These are phyloP conservation scores for Paxillus involutus DNA, from an alignment of 768 basidiomycete genomes.

Conservation along the genomic window DNA sequence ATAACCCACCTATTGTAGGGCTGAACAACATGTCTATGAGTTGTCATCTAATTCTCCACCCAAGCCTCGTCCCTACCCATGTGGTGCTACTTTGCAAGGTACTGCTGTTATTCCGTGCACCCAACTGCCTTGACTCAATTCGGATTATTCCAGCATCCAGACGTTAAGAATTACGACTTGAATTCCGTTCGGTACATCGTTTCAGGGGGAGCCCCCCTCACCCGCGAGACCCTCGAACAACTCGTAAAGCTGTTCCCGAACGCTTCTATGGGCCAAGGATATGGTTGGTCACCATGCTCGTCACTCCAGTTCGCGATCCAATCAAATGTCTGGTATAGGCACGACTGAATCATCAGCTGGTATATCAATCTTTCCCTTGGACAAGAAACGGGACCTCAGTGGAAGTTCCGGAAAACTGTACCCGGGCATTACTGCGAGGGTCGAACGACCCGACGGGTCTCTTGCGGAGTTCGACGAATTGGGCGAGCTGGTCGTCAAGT, in stretches of 20 bases:
- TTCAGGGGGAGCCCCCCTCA: slow-evolving; percentile 54
- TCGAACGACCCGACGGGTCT: slow-evolving; percentile 55
- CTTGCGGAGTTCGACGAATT: slow-evolving; percentile 51
- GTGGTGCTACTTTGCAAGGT: slow-evolving; percentile 46
- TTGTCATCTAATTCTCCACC: neutral
- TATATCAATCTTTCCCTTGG: slow-evolving; percentile 41
- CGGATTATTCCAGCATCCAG: slow-evolving; percentile 26
- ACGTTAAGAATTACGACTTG: slow-evolving; percentile 34
- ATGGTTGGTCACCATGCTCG: slow-evolving; percentile 30
- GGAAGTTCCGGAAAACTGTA: slow-evolving; percentile 57
- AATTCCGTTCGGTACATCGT: slow-evolving; percentile 32
- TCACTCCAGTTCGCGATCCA: neutral
- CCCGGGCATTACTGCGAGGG: slow-evolving; percentile 51
- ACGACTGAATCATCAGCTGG: slow-evolving; percentile 60
- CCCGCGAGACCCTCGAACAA: slow-evolving; percentile 43
- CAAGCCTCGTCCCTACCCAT: slow-evolving; percentile 40
- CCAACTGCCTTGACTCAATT: neutral
- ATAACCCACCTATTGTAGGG: slow-evolving; percentile 41
- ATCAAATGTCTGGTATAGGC: slow-evolving; percentile 31
- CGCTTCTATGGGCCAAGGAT: slow-evolving; percentile 51
- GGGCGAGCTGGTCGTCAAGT: slow-evolving; percentile 56
- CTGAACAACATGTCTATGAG: neutral
- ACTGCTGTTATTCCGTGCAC: neutral
- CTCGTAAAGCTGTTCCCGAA: slow-evolving; percentile 42
- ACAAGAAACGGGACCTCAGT: slow-evolving; percentile 40